Evolutionary conservation across 208 protist species (phyloP).

Genomic region (Novymonas esmeraldas): DNA sequence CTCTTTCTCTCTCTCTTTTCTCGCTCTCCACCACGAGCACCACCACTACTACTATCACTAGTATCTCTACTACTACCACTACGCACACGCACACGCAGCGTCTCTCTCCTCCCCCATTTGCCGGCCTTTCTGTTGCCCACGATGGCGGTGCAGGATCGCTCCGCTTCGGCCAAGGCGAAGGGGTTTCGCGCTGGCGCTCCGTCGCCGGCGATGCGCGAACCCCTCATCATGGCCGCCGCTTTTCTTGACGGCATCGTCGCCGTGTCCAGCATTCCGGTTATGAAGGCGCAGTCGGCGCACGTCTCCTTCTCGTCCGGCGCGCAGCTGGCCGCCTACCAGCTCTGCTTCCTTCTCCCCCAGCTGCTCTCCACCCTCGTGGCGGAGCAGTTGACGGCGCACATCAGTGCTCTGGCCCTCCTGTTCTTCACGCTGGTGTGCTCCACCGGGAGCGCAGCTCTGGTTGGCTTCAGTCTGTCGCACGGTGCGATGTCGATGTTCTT

Average conservation of each 20-base stretch:
- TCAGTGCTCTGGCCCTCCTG: constrained; percentile 36
- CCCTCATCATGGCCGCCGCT: constrained; percentile 11
- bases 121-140: too few species aligned
- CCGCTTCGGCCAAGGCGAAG: too few species aligned
- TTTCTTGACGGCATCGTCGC: constrained; percentile 44
- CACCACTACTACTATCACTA: too few species aligned
- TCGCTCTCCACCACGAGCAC: too few species aligned
- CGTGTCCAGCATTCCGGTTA: constrained; percentile 33
- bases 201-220: constrained; percentile 1
- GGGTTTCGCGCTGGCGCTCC: not conserved
- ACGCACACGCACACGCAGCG: too few species aligned
- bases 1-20: constrained; percentile 1
- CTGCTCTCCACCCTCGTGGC: constrained; percentile 41
- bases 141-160: too few species aligned
- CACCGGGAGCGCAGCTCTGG: constrained; percentile 28
- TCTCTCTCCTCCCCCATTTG: too few species aligned
- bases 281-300: constrained; percentile 36
- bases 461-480: constrained; percentile 33
- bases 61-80: too few species aligned
- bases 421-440: constrained; percentile 45
- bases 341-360: constrained; percentile 68
- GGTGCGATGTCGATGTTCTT: constrained; percentile 55
- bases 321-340: constrained; percentile 42
- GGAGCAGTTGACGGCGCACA: constrained; percentile 41
- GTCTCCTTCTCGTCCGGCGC: constrained; percentile 36